A percentile compares a stretch with the other conserved stretches of the same genome.
Evolutionary conservation across 192 early-diverging fungal species (phyloP).

Genomic region (Linnemannia zychae): DNA sequence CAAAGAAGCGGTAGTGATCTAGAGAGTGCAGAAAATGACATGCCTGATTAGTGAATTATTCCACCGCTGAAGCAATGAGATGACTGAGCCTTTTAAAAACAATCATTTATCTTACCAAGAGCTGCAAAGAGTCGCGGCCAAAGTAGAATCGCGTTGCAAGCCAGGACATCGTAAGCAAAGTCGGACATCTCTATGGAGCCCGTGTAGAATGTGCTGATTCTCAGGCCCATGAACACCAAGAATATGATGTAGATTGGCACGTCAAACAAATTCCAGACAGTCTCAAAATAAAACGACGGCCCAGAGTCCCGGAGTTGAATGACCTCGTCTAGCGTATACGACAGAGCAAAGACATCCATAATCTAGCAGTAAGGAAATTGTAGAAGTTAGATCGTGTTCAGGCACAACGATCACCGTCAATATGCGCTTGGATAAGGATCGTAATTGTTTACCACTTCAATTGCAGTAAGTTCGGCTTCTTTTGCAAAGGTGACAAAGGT

Average conservation of each 20-base stretch:
- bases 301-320: constrained; percentile 54
- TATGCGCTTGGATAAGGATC: background rate
- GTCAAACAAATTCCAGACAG: constrained; percentile 61
- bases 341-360: constrained; percentile 48
- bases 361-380: constrained; percentile 35
- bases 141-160: constrained; percentile 56
- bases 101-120: constrained; percentile 24
- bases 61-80: background rate
- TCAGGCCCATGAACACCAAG: constrained; percentile 41
- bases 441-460: constrained; percentile 36
- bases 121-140: constrained; percentile 61
- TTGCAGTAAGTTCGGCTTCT: constrained; percentile 24
- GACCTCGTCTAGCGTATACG: constrained; percentile 51
- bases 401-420: background rate
- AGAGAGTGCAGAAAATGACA: background rate
- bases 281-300: constrained; percentile 59
- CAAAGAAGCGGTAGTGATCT: constrained; percentile 60
- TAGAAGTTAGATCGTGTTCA: too few relatives aligned
- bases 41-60: background rate
- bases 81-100: background rate
- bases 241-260: constrained; percentile 57
- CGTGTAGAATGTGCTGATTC: constrained; percentile 39
- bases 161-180: constrained; percentile 57
- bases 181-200: constrained; percentile 30
- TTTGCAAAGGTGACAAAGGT: constrained; percentile 53